Conservation (phyloP, 495 filamentous ascomycete genomes). For the Penicillium crystallinum region DNA sequence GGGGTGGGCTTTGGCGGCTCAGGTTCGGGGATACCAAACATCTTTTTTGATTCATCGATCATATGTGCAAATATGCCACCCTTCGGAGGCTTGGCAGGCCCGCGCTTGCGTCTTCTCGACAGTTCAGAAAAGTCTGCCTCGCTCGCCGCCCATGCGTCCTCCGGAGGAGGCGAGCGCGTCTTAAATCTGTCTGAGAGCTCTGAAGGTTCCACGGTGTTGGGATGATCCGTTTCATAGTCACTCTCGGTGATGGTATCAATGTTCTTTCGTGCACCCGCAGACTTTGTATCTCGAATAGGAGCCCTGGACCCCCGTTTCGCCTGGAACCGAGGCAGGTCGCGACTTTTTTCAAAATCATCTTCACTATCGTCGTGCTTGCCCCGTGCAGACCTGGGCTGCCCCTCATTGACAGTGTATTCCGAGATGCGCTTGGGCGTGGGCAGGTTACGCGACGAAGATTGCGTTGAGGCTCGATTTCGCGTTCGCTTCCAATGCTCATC, state of each 20-base stretch:
- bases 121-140: slow-evolving; percentile 45
- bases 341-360: slow-evolving; percentile 16
- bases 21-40: slow-evolving; percentile 51
- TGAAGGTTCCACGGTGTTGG: slow-evolving; percentile 10
- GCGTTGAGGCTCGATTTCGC: slow-evolving; percentile 46
- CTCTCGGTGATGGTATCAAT: slow-evolving; percentile 18
- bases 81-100: slow-evolving; percentile 36
- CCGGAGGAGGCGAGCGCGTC: slow-evolving; percentile 24
- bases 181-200: slow-evolving; percentile 23
- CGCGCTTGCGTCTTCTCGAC: slow-evolving; percentile 36
- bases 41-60: slow-evolving; percentile 47
- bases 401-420: slow-evolving; percentile 41
- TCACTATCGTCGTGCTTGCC: slow-evolving; percentile 18
- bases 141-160: slow-evolving; percentile 40
- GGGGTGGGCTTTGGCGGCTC: slow-evolving; percentile 44
- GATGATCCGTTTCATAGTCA: slow-evolving; percentile 20
- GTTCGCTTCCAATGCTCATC: slow-evolving; percentile 65
- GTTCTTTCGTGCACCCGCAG: slow-evolving; percentile 11
- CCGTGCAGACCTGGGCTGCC: slow-evolving; percentile 11
- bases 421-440: slow-evolving; percentile 45
- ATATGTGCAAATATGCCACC: slow-evolving; percentile 47
- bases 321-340: slow-evolving; percentile 8
- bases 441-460: slow-evolving; percentile 45
- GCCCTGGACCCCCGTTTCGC: slow-evolving; percentile 5
- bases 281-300: slow-evolving; percentile 11